phyloP scores from a whole-genome alignment of 257 asterid species.

The Gentiana dahurica region DNA sequence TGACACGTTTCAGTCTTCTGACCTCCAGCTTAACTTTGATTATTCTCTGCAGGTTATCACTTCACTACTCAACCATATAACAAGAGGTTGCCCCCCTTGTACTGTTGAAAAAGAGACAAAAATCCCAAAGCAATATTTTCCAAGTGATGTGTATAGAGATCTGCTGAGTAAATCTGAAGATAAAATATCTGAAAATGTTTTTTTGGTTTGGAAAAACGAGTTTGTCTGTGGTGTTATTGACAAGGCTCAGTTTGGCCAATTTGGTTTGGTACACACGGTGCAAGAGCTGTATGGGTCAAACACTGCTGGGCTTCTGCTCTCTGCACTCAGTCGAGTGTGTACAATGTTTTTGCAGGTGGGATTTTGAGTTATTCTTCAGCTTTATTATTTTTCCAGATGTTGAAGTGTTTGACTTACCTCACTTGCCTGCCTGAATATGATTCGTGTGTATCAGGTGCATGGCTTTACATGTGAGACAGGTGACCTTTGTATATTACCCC shows the following conservation, averaged over 20 bases:
- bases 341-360: slow-evolving; percentile 86
- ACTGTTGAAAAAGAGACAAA: slow-evolving; percentile 73
- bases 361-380: slow-evolving; percentile 3
- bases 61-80: slow-evolving; percentile 76
- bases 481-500: slow-evolving; percentile 80
- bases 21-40: background rate
- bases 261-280: slow-evolving; percentile 90
- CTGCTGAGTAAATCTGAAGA: slow-evolving; percentile 39
- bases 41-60: slow-evolving; percentile 61
- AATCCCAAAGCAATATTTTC: slow-evolving; percentile 62
- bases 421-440: slow-evolving; percentile 10
- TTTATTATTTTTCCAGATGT: background rate
- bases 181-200: slow-evolving; percentile 65
- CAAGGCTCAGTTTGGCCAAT: slow-evolving; percentile 97
- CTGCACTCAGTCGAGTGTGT: slow-evolving; percentile 81
- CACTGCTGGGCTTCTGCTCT: slow-evolving; percentile 84
- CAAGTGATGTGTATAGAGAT: slow-evolving; percentile 15
- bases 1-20: background rate
- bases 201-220: slow-evolving; percentile 89
- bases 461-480: slow-evolving; percentile 97
- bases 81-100: slow-evolving; percentile 73
- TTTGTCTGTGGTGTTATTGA: slow-evolving; percentile 91
- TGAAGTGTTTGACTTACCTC: background rate
- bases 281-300: slow-evolving; percentile 94
- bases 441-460: slow-evolving; percentile 42